phyloP scores from a whole-genome alignment of 1,284 basidiomycete genomes.

The Athelia sp. region DNA sequence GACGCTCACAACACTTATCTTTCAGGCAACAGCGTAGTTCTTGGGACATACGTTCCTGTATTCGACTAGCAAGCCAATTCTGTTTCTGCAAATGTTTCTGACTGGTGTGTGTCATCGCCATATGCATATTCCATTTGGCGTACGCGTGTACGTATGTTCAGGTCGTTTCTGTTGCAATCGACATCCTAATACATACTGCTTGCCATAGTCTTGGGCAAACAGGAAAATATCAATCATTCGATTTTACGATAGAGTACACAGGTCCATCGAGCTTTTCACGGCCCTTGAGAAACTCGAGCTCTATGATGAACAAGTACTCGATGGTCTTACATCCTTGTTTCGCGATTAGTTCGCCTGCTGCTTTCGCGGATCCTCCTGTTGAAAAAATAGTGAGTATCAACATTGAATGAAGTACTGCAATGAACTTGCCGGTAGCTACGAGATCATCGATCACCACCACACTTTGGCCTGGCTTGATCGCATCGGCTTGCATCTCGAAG shows the following conservation, averaged over 20 bases:
- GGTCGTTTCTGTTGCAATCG: too few species aligned
- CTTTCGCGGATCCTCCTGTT: conserved; percentile 88
- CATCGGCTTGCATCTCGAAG: conserved; percentile 93
- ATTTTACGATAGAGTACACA: conserved; percentile 79
- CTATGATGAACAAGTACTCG: conserved; percentile 95
- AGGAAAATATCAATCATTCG: conserved; percentile 47
- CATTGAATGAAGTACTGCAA: conserved; percentile 1
- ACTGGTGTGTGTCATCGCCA: too few species aligned
- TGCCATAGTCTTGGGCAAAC: too few species aligned
- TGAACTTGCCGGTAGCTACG: conserved; percentile 80
- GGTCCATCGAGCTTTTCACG: conserved; percentile 80
- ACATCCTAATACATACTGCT: too few species aligned
- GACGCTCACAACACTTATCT: too few species aligned
- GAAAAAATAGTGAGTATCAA: conserved; percentile 2
- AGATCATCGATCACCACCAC: conserved; percentile 94
- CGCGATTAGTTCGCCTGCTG: conserved; percentile 87
- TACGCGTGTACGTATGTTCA: too few species aligned
- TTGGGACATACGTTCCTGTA: too few species aligned
- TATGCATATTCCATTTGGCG: too few species aligned
- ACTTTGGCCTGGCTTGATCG: conserved; percentile 79
- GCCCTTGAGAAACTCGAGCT: conserved; percentile 82
- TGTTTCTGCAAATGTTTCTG: too few species aligned
- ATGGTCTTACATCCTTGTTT: conserved; percentile 81
- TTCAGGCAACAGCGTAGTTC: too few species aligned
- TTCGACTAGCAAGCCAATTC: too few species aligned